Percentiles rank a stretch among this genome's conserved stretches.
phyloP scores from a whole-genome alignment of 2,329 filamentous ascomycete genomes.

The Aureobasidium leucospermi region DNA sequence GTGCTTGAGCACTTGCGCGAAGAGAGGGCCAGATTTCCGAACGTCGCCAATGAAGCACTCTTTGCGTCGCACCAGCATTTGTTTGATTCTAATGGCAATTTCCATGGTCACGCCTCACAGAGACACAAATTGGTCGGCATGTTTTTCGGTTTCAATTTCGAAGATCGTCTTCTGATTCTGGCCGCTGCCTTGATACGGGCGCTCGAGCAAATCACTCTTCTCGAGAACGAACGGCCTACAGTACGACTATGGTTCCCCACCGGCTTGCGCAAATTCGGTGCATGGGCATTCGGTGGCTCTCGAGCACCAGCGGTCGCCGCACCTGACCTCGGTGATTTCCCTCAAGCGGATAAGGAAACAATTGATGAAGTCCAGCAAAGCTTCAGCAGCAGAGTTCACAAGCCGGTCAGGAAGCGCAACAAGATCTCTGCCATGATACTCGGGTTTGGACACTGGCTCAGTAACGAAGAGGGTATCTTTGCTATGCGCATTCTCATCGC shows the following conservation, averaged over 20 bases:
- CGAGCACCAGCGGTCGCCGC: neutral
- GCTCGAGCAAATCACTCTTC: neutral
- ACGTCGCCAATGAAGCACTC: constrained; percentile 11
- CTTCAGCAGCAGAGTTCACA: neutral
- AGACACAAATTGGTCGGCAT: constrained; percentile 7
- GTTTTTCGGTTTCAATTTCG: constrained; percentile 14
- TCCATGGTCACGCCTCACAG: neutral
- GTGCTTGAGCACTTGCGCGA: neutral
- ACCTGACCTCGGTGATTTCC: neutral
- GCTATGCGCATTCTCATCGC: constrained; percentile 6
- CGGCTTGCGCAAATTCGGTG: constrained; percentile 2
- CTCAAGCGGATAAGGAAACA: constrained; percentile 8
- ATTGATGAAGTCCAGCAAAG: constrained; percentile 7
- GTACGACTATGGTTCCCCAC: constrained; percentile 8
- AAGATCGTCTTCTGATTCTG: constrained; percentile 11
- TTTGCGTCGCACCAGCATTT: constrained; percentile 7
- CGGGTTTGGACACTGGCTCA: constrained; percentile 22
- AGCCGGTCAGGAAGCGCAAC: constrained; percentile 27
- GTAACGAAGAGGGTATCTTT: constrained; percentile 13
- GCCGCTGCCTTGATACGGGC: neutral
- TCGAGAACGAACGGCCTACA: neutral
- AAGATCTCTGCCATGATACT: constrained; percentile 38
- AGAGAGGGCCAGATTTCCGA: neutral
- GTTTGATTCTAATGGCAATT: constrained; percentile 3
- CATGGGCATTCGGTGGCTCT: constrained; percentile 2